Percentiles rank a stretch among this genome's conserved stretches.
Conservation (phyloP, 768 basidiomycete genomes). For the Hydnomerulius pinastri region DNA sequence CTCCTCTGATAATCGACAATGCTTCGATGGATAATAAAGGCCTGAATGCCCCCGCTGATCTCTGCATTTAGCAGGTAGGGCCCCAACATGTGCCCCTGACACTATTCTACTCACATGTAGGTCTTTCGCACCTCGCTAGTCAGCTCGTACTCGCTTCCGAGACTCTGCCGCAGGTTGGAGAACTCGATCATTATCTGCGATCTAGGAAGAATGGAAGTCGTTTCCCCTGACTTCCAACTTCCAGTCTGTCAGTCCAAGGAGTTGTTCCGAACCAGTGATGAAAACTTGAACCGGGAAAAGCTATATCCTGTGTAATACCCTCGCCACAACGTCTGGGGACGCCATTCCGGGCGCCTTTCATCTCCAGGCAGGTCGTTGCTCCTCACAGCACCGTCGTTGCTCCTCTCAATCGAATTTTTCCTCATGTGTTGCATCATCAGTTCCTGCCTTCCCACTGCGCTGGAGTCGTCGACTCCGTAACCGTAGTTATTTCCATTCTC, state of each 20-base stretch:
- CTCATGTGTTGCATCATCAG: not conserved
- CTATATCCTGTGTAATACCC: too few species aligned
- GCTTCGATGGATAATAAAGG: not conserved
- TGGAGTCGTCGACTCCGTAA: too few species aligned
- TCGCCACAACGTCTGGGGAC: not conserved
- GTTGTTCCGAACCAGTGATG: too few species aligned
- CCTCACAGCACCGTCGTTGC: not conserved
- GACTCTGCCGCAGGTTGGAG: not conserved
- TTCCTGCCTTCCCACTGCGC: not conserved
- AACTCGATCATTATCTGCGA: too few species aligned
- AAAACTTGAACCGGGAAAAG: too few species aligned
- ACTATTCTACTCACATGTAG: too few species aligned
- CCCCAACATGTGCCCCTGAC: not conserved
- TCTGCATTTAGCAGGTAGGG: not conserved
- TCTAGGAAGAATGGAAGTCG: too few species aligned
- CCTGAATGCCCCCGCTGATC: not conserved
- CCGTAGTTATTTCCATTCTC: not conserved
- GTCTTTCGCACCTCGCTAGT: too few species aligned
- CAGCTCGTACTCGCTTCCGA: not conserved
- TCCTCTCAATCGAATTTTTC: not conserved
- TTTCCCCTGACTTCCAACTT: too few species aligned
- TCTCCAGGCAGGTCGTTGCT: not conserved
- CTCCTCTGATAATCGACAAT: not conserved
- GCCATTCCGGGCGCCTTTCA: slow-evolving; percentile 1
- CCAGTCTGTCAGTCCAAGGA: too few species aligned